Base-by-base conservation (phyloP, 1,284 basidiomycete species). In the Boletellus deceptivus region DNA sequence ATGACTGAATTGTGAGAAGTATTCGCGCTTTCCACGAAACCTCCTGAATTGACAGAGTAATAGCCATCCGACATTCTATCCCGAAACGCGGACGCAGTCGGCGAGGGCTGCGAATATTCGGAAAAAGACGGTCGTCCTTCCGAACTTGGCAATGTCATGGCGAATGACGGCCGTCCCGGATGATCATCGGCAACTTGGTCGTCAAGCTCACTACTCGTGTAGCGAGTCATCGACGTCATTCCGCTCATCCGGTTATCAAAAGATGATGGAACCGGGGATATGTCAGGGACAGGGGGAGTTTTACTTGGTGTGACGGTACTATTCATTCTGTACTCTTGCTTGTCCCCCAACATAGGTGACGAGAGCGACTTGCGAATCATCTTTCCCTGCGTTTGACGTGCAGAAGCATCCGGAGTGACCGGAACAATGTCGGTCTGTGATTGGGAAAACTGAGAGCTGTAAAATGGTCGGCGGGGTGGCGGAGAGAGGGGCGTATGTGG, bases 31-130 rank as follows among this genome's bases (percentile, higher is more conserved):
- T 55, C 53, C 45, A 55, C 54, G 38, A 52, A 56, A 36, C 52
- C 55, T 11, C 59, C 61, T 42, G 63, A 66, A 22, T 51, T 51
- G 16, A 56, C 59, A 27, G 61, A 64, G 43, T 69, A 63, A 49
- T 63, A 70, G 38, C 54, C 62, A 27, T 67, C 64, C 5, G 65
- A 62, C 53, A 55, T 65, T 43, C 65, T 59, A 56, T 87, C 84
- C 29, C 80, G 79, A 68, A 89, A 89, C 13, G 83, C 84, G 22
- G 86, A 88, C 14, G 76, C 80, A 1, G 86, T 84, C 1, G 86
- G 86, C 4, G 86, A 89, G 4, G 77, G 70, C 45, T 72, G 70
- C 14, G 74, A 73, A 61, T 83, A 82, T 47, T 82, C 77, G 7
- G 82, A 84, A 27, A 80, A 57, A 17, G 83, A 84, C 13, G 70